Conservation (phyloP, 202 grass and related monocot genomes). For the Zizania palustris region DNA sequence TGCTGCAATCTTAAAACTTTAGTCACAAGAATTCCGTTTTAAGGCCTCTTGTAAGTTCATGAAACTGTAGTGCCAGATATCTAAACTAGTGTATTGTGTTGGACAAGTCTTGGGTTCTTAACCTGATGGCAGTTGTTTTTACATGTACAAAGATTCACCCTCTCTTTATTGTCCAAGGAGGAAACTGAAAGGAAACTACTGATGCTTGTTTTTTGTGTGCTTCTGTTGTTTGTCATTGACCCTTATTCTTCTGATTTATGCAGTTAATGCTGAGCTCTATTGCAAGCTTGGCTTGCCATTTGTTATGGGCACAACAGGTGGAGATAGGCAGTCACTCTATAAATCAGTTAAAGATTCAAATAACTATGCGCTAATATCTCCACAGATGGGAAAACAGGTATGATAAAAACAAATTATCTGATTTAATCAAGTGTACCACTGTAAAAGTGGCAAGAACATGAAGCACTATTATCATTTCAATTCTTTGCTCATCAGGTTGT, state of each 20-base stretch:
- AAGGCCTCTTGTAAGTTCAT: not conserved
- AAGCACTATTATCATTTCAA: not conserved
- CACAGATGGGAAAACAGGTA: slow-evolving; percentile 93
- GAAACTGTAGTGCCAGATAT: slow-evolving; percentile 15
- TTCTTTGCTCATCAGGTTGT: slow-evolving; percentile 54
- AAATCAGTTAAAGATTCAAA: slow-evolving; percentile 82
- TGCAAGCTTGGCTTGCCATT: slow-evolving; percentile 84
- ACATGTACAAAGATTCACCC: not conserved
- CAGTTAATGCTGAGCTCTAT: slow-evolving; percentile 84
- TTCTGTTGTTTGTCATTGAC: not conserved
- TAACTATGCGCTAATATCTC: slow-evolving; percentile 79
- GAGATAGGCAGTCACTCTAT: slow-evolving; percentile 56
- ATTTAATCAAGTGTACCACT: slow-evolving; percentile 7
- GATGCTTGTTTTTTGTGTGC: not conserved
- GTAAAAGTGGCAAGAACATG: slow-evolving; percentile 29
- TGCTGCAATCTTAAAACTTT: slow-evolving; percentile 3
- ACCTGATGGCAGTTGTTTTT: not conserved
- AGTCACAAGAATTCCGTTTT: slow-evolving; percentile 1
- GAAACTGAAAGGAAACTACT: not conserved
- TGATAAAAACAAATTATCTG: not conserved
- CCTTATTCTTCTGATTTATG: slow-evolving; percentile 38
- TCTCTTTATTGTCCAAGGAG: not conserved
- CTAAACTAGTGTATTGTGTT: slow-evolving; percentile 24
- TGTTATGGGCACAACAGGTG: slow-evolving; percentile 95
- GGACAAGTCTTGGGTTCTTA: slow-evolving; percentile 23